These are phyloP conservation scores for Pueraria montana DNA, from an alignment of 306 rosid genomes.

Conservation along the genomic window DNA sequence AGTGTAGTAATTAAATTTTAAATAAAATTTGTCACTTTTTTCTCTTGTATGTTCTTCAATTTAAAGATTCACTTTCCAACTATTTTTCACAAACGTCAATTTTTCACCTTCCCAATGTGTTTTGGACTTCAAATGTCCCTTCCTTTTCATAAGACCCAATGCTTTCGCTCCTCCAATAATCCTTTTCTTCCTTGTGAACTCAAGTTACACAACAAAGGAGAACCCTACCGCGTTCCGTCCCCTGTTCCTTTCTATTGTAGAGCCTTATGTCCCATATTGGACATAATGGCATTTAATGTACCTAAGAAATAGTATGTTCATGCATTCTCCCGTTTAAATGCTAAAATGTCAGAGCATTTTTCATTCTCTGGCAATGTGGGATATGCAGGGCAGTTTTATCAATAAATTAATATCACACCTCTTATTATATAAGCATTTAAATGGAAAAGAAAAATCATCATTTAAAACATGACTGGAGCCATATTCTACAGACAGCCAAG, in stretches of 20 bases:
- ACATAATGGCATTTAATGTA: neutral
- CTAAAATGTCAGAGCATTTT: neutral
- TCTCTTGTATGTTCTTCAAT: neutral
- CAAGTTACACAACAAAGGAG: conserved; percentile 12
- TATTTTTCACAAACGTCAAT: neutral
- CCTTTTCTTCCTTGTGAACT: neutral
- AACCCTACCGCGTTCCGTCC: neutral
- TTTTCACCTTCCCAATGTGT: neutral
- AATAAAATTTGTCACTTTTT: neutral
- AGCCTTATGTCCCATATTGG: neutral
- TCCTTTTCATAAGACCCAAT: neutral
- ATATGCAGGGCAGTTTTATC: conserved; percentile 31
- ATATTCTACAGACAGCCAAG: conserved; percentile 12
- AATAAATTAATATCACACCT: neutral
- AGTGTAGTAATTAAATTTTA: neutral
- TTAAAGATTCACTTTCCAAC: neutral
- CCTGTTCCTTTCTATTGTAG: neutral
- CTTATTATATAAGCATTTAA: conserved; percentile 7
- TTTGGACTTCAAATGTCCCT: conserved; percentile 11
- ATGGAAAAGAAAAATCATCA: conserved; percentile 11
- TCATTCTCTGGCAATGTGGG: conserved; percentile 12
- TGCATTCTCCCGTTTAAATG: neutral
- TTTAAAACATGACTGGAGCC: neutral
- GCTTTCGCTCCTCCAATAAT: neutral
- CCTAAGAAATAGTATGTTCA: neutral